phyloP scores from a whole-genome alignment of 371 early-diverging fungal genomes.

The Fennellomyces sp. region DNA sequence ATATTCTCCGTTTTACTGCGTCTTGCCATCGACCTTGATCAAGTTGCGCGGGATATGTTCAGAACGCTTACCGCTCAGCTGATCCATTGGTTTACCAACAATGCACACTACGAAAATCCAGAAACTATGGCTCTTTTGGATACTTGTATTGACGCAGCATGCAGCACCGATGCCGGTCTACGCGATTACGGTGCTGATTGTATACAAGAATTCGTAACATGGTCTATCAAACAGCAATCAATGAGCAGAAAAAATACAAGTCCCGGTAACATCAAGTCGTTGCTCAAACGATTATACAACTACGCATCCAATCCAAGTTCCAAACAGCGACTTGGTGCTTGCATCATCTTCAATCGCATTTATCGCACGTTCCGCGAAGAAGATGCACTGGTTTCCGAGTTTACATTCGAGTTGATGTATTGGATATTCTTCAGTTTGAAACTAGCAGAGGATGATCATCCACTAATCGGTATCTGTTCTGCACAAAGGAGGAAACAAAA shows the following conservation, averaged over 20 bases:
- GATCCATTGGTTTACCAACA: conserved; percentile 83
- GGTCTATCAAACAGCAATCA: conserved; percentile 72
- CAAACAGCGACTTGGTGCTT: conserved; percentile 71
- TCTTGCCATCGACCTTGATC: conserved; percentile 75
- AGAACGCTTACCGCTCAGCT: conserved; percentile 64
- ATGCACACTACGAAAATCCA: conserved; percentile 72
- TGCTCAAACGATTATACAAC: conserved; percentile 71
- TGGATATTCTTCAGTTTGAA: conserved; percentile 67
- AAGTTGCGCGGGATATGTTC: conserved; percentile 68
- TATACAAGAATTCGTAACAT: conserved; percentile 72
- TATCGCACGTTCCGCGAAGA: conserved; percentile 74
- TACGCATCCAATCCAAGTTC: conserved; percentile 63
- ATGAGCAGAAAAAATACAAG: conserved; percentile 35
- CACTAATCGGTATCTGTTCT: conserved; percentile 61
- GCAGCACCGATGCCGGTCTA: conserved; percentile 57
- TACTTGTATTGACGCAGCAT: conserved; percentile 70
- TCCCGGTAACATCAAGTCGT: conserved; percentile 68
- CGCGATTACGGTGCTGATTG: conserved; percentile 81
- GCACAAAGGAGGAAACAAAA: too few species aligned
- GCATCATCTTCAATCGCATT: conserved; percentile 73
- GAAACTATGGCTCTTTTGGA: conserved; percentile 76
- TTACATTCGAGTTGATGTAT: conserved; percentile 71
- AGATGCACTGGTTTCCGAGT: conserved; percentile 58
- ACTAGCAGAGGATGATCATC: conserved; percentile 67
- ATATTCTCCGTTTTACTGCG: conserved; percentile 74